A percentile compares a stretch with the other conserved stretches of the same genome.
Conservation (phyloP, 352 stramenopile species). For the Peronospora farinosa region DNA sequence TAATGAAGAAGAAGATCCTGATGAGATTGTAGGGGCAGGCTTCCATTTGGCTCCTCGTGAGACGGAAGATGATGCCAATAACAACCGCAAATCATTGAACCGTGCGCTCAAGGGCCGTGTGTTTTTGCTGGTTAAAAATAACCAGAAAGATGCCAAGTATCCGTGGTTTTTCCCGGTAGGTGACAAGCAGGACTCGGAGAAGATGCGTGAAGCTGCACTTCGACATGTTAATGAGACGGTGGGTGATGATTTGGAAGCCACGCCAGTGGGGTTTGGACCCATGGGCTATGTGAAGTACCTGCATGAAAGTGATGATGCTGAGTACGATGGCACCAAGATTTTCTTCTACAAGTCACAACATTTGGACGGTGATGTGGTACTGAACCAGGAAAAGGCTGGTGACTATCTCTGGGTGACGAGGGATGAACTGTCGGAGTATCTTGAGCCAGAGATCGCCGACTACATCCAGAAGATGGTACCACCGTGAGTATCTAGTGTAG, state of each 20-base stretch:
- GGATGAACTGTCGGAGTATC: constrained; percentile 68
- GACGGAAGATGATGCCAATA: constrained; percentile 62
- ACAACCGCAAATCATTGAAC: constrained; percentile 86
- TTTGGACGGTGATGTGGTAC: constrained; percentile 45
- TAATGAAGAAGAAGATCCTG: constrained; percentile 49
- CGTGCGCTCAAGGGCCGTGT: constrained; percentile 73
- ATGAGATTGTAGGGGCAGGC: constrained; percentile 65
- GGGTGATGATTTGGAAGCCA: constrained; percentile 44
- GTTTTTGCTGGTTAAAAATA: constrained; percentile 70
- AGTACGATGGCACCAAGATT: constrained; percentile 75
- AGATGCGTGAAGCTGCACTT: constrained; percentile 76
- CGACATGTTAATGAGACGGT: constrained; percentile 44
- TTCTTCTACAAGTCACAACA: constrained; percentile 86
- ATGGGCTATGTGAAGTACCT: constrained; percentile 71
- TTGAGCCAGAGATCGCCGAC: constrained; percentile 53
- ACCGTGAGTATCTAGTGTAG: constrained; percentile 15
- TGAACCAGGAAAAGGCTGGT: constrained; percentile 51
- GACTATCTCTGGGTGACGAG: constrained; percentile 83
- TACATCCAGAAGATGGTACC: constrained; percentile 82
- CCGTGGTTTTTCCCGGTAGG: constrained; percentile 75
- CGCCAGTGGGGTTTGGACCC: constrained; percentile 61
- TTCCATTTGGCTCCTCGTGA: constrained; percentile 73
- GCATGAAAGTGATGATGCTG: constrained; percentile 40
- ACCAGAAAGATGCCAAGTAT: constrained; percentile 40
- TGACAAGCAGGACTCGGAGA: constrained; percentile 56